These are phyloP conservation scores for Termitomyces sp. DNA, from an alignment of 768 basidiomycete genomes.

Conservation along the genomic window DNA sequence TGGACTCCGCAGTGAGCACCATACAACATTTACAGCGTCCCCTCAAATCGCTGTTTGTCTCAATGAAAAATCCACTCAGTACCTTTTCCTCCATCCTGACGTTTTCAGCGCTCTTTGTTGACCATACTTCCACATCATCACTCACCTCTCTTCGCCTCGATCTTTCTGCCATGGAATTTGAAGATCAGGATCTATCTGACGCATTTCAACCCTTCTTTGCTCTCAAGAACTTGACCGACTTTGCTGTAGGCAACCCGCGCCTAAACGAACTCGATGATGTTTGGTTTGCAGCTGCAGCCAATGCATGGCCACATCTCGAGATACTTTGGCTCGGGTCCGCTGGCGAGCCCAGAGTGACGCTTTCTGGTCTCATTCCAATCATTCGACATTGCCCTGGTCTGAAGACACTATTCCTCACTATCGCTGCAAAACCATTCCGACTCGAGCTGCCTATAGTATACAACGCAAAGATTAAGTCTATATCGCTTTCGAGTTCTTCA, in stretches of 20 bases:
- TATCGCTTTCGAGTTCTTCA: not conserved
- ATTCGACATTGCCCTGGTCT: not conserved
- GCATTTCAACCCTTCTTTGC: not conserved
- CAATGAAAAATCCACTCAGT: not conserved
- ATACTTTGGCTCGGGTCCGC: not conserved
- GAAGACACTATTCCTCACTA: not conserved
- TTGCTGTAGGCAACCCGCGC: not conserved
- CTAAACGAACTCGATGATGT: not conserved
- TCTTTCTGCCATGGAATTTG: not conserved
- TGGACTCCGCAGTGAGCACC: not conserved
- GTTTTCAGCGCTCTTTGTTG: not conserved
- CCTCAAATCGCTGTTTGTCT: not conserved
- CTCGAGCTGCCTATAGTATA: not conserved
- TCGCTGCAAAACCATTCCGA: not conserved
- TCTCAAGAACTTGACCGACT: not conserved
- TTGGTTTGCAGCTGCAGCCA: not conserved
- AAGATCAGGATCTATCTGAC: not conserved
- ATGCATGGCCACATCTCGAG: not conserved
- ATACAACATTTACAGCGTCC: not conserved
- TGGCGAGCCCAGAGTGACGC: not conserved
- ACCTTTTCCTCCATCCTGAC: not conserved
- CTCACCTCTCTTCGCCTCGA: not conserved
- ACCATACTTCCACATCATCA: not conserved
- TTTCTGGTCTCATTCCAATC: not conserved
- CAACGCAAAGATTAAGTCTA: not conserved